These are phyloP conservation scores for Solanum arcanum DNA, from an alignment of 257 asterid species.

Conservation along the genomic window DNA sequence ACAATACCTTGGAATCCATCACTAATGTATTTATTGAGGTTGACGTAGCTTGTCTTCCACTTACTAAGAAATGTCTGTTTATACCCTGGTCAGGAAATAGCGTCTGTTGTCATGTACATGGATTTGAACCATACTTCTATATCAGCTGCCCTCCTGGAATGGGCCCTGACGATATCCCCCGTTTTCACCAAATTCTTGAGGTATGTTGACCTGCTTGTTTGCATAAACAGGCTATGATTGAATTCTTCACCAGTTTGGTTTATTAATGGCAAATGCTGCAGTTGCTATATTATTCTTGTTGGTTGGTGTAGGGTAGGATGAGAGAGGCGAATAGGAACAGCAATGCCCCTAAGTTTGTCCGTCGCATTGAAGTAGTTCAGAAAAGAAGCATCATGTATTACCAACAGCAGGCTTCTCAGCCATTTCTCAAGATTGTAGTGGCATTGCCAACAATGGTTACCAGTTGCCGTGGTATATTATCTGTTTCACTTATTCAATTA, in stretches of 20 bases:
- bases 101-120: constrained; percentile 90
- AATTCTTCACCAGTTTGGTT: background rate
- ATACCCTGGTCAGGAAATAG: constrained; percentile 64
- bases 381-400: constrained; percentile 87
- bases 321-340: constrained; percentile 60
- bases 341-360: constrained; percentile 63
- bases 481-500: background rate
- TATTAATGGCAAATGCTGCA: background rate
- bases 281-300: background rate
- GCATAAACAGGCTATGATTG: background rate
- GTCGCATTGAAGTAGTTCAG: constrained; percentile 72
- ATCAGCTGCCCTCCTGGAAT: constrained; percentile 87
- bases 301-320: constrained; percentile 61
- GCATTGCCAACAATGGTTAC: constrained; percentile 96
- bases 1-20: background rate
- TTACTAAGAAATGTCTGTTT: background rate
- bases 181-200: constrained; percentile 86
- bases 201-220: constrained; percentile 18
- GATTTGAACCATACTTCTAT: constrained; percentile 93
- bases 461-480: constrained; percentile 77
- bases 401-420: constrained; percentile 68
- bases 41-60: background rate
- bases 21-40: background rate
- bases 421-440: constrained; percentile 90
- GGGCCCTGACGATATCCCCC: constrained; percentile 96